Base-by-base conservation (phyloP, 2,329 filamentous ascomycete genomes). In the Aspergillus terreus region DNA sequence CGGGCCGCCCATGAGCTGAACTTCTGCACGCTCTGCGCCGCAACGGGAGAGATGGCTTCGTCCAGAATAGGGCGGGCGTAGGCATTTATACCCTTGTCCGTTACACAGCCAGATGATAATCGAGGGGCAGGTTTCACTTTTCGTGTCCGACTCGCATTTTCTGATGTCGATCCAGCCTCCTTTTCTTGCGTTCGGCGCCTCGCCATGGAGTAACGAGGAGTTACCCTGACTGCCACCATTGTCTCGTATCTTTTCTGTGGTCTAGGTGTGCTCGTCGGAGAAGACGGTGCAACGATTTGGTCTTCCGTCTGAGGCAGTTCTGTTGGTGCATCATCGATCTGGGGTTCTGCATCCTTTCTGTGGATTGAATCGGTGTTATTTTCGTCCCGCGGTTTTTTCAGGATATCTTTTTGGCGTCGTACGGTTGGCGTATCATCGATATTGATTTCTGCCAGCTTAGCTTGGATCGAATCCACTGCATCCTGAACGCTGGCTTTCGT, bases 1-100 rank as follows among this genome's bases (percentile, higher is more conserved):
- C 69, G 63, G 3, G 66, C 62, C 9, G 71, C 70, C 72, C 72
- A 75, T 10, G 65, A 65, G 41, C 54, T 56, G 46, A 75, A 75
- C 40, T 65, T 69, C 41, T 74, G 71, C 9, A 73, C 65, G 10
- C 63, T 64, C 41, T 67, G 63, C 0, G 69, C 66, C 2, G 69
- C 67, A 32, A 66, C 56, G 1, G 65, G 58, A 0, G 72, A 71
- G 15, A 70, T 42, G 4, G 69, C 69, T 58, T 74, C 69, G 15
- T 67, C 56, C 4, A 75, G 57, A 32, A 75, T 71, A 14, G 65
- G 58, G 1, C 57, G 63, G 14, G 69, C 70, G 36, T 75, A 75
- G 27, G 58, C 51, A 47, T 66, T 71, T 15, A 58, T 54, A 44
- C 68, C 65, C 30, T 61, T 57, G 54, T 73, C 64, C 19, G 65